A percentile compares a stretch with the other conserved stretches of the same genome.
These are phyloP conservation scores for Allomyces arbusculus DNA, from an alignment of 192 early-diverging fungal species.

Conservation along the genomic window DNA sequence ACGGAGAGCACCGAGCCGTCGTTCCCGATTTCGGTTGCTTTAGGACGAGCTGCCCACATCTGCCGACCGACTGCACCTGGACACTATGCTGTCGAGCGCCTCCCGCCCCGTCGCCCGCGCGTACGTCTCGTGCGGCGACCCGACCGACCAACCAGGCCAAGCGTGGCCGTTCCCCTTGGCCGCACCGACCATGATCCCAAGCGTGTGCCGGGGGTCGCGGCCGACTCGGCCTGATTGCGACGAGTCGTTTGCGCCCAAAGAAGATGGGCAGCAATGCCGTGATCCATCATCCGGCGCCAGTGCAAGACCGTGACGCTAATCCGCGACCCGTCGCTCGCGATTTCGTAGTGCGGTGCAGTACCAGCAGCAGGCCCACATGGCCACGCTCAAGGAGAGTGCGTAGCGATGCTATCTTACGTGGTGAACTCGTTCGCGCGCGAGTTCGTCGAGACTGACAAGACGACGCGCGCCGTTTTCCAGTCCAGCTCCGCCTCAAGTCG, in stretches of 20 bases:
- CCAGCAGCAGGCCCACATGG: slow-evolving; percentile 75
- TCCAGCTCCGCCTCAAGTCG: slow-evolving; percentile 86
- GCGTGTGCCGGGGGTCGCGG: too few species aligned
- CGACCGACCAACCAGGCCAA: slow-evolving; percentile 2
- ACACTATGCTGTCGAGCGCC: slow-evolving; percentile 15
- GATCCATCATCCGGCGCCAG: too few species aligned
- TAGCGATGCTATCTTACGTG: not conserved
- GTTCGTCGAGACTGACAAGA: not conserved
- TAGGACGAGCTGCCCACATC: too few species aligned
- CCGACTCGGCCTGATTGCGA: too few species aligned
- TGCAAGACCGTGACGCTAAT: too few species aligned
- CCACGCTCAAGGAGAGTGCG: slow-evolving; percentile 78
- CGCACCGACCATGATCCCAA: not conserved
- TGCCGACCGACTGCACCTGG: too few species aligned
- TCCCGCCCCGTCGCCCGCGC: slow-evolving; percentile 14
- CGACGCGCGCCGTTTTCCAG: slow-evolving; percentile 14
- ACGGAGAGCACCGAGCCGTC: too few species aligned
- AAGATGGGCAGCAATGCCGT: not conserved
- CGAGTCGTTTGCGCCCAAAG: not conserved
- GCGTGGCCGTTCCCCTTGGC: not conserved
- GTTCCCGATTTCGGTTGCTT: too few species aligned
- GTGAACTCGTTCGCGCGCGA: not conserved
- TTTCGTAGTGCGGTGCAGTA: slow-evolving; percentile 18
- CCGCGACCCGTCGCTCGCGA: too few species aligned
- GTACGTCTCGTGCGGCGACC: slow-evolving; percentile 7